Percentiles rank a stretch among this genome's conserved stretches.
These are phyloP conservation scores for Solanum hybrid DNA, from an alignment of 305 asterid genomes.

Conservation along the genomic window DNA sequence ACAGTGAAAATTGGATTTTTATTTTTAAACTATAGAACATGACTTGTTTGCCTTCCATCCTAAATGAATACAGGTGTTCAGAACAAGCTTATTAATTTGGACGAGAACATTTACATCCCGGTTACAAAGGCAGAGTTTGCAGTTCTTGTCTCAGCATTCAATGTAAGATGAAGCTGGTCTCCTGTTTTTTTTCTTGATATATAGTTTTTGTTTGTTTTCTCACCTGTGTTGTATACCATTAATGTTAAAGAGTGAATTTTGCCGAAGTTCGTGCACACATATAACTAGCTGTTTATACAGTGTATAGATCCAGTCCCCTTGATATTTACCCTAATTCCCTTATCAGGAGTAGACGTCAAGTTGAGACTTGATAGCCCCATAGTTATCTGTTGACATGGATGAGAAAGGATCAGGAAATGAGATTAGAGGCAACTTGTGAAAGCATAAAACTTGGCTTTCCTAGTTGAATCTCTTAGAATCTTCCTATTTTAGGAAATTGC, in stretches of 20 bases:
- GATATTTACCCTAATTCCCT: not conserved
- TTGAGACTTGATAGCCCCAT: not conserved
- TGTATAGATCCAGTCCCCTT: not conserved
- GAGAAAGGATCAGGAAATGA: not conserved
- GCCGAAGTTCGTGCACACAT: not conserved
- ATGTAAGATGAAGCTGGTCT: constrained; percentile 40
- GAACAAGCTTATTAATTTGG: constrained; percentile 76
- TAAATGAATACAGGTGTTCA: constrained; percentile 62
- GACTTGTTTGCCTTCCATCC: constrained; percentile 4
- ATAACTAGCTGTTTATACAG: not conserved
- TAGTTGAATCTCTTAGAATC: not conserved
- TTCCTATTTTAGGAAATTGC: not conserved
- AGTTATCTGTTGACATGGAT: not conserved
- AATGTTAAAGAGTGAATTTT: not conserved
- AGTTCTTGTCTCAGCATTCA: constrained; percentile 66
- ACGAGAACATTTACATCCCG: constrained; percentile 80
- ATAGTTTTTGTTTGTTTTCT: not conserved
- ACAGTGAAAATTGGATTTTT: not conserved
- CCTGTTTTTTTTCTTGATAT: not conserved
- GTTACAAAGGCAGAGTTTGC: constrained; percentile 78
- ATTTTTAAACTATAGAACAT: not conserved
- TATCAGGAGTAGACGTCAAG: not conserved
- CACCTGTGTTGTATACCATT: not conserved
- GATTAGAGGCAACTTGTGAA: not conserved
- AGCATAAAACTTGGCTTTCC: not conserved